A percentile compares a stretch with the other conserved stretches of the same genome.
Evolutionary conservation across 2,329 filamentous ascomycete species (phyloP).

Genomic region (Aspergillus clavatus): DNA sequence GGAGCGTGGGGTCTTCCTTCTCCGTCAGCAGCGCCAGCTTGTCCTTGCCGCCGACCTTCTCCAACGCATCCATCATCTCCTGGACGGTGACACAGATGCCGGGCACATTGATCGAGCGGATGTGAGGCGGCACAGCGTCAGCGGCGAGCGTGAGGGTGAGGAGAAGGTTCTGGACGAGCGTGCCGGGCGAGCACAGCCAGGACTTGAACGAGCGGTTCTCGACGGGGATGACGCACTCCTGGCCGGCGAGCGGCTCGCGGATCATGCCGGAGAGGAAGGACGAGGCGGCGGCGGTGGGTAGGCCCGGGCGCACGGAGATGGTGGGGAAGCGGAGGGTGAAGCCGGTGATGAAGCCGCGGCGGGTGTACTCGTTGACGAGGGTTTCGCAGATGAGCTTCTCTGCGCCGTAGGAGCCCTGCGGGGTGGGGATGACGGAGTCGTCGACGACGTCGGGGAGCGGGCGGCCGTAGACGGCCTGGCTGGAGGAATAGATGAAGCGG

Average conservation of each 20-base stretch:
- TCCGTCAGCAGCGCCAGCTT: conserved; percentile 49
- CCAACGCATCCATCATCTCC: conserved; percentile 54
- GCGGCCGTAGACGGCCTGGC: conserved; percentile 59
- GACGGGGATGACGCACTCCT: conserved; percentile 50
- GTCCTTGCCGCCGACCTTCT: conserved; percentile 51
- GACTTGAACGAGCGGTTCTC: conserved; percentile 48
- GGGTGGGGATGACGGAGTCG: conserved; percentile 52
- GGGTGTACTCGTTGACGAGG: conserved; percentile 59
- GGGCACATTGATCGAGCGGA: conserved; percentile 55
- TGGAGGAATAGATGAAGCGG: conserved; percentile 58
- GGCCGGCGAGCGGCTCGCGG: conserved; percentile 56
- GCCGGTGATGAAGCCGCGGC: conserved; percentile 55
- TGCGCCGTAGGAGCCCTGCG: conserved; percentile 58
- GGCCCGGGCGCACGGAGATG: conserved; percentile 57
- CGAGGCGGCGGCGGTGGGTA: conserved; percentile 57
- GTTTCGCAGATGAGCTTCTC: conserved; percentile 61
- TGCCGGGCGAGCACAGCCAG: conserved; percentile 53
- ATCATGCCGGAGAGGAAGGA: conserved; percentile 61
- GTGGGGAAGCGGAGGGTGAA: conserved; percentile 58
- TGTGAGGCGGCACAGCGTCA: conserved; percentile 39
- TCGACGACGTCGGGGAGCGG: conserved; percentile 52
- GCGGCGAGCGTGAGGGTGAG: conserved; percentile 43
- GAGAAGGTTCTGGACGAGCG: conserved; percentile 51
- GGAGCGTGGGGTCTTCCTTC: conserved; percentile 47
- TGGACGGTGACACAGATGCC: conserved; percentile 51